Evolutionary conservation across 768 basidiomycete species (phyloP).

Genomic region (Suillus cothurnatus): DNA sequence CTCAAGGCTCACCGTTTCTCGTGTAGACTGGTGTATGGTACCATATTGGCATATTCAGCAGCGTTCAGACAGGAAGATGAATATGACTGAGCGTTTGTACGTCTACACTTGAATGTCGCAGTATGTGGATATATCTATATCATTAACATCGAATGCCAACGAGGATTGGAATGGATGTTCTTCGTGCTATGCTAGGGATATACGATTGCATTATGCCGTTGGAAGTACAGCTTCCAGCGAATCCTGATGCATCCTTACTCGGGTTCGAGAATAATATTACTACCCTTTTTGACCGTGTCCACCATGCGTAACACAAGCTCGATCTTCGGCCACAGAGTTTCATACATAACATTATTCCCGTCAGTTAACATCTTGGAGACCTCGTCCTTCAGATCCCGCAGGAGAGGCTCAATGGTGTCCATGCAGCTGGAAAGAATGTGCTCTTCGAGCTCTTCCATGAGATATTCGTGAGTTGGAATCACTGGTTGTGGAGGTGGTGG

Average conservation of each 20-base stretch:
- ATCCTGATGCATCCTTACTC: background rate
- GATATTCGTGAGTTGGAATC: constrained; percentile 32
- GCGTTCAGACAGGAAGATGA: constrained; percentile 83
- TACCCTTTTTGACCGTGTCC: constrained; percentile 25
- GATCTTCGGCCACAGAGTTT: constrained; percentile 30
- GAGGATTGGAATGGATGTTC: background rate
- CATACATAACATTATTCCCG: constrained; percentile 22
- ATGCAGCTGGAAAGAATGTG: constrained; percentile 28
- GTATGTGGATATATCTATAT: constrained; percentile 19
- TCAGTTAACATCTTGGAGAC: constrained; percentile 26
- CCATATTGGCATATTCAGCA: constrained; percentile 85
- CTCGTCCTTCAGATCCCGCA: constrained; percentile 26
- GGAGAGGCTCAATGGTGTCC: constrained; percentile 23
- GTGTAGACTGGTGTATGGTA: constrained; percentile 80
- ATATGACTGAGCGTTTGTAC: constrained; percentile 50
- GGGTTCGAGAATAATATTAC: background rate
- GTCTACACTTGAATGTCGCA: constrained; percentile 13
- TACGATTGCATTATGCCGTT: background rate
- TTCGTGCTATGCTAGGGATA: background rate
- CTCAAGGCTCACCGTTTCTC: constrained; percentile 8
- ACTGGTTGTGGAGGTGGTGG: constrained; percentile 12
- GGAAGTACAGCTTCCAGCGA: background rate
- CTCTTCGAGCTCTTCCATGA: constrained; percentile 28
- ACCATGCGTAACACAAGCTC: constrained; percentile 32
- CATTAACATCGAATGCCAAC: constrained; percentile 3